Evolutionary conservation across 2,329 filamentous ascomycete genomes (phyloP).

Genomic region (Pseudogymnoascus sp.): DNA sequence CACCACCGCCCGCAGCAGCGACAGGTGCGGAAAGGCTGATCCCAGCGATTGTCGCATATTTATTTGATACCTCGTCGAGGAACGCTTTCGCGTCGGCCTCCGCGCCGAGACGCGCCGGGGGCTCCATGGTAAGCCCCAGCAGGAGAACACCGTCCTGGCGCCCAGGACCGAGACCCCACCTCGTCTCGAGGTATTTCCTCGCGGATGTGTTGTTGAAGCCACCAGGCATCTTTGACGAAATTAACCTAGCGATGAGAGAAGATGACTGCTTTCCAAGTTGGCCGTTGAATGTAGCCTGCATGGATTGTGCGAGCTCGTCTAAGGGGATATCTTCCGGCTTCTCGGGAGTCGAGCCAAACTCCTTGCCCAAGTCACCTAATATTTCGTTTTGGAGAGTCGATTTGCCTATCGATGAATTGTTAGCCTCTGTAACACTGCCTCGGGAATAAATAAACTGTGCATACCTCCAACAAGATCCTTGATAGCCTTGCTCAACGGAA

Average conservation of each 20-base stretch:
- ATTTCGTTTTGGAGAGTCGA: conserved; percentile 99
- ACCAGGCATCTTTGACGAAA: conserved; percentile 98
- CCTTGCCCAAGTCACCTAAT: conserved; percentile 91
- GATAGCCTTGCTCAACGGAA: conserved; percentile 92
- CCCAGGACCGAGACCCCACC: conserved; percentile 81
- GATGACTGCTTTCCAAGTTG: conserved; percentile 95
- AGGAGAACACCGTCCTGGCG: conserved; percentile 87
- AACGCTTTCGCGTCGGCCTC: conserved; percentile 89
- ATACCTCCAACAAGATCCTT: conserved; percentile 95
- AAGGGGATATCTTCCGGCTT: conserved; percentile 97
- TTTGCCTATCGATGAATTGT: conserved; percentile 57
- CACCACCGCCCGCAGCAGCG: conserved; percentile 62
- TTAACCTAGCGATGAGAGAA: conserved; percentile 84
- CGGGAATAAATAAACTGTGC: conserved; percentile 29
- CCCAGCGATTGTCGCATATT: conserved; percentile 77
- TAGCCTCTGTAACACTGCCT: conserved; percentile 14
- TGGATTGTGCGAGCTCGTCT: conserved; percentile 87
- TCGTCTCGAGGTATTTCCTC: conserved; percentile 87
- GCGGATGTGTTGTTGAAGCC: conserved; percentile 98
- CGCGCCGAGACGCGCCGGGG: conserved; percentile 75
- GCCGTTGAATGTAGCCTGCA: conserved; percentile 98
- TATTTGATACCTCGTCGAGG: conserved; percentile 79
- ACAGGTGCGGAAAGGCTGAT: conserved; percentile 74
- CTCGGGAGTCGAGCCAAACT: conserved; percentile 95
- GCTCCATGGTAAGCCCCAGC: conserved; percentile 87